Percentiles rank a stretch among this genome's conserved stretches.
phyloP scores from a whole-genome alignment of 179 eudicot species.

The Patellifolia procumbens region DNA sequence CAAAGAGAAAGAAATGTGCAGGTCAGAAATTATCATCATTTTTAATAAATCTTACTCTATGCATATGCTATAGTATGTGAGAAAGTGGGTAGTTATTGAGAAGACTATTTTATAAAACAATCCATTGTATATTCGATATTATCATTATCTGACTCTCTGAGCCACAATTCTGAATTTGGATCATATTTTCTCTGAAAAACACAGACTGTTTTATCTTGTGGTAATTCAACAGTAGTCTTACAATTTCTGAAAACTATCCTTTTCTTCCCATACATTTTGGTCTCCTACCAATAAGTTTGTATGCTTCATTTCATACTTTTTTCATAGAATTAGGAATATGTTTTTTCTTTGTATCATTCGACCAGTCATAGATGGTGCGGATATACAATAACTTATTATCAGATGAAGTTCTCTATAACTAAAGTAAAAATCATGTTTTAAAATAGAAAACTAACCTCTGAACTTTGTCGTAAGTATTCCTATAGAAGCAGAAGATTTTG shows the following conservation, averaged over 20 bases:
- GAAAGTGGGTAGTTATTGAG: constrained; percentile 17
- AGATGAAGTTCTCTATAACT: no score
- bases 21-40: constrained; percentile 13
- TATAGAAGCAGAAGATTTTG: no score
- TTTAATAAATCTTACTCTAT: no score
- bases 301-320: no score
- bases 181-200: not conserved
- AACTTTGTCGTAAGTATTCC: no score
- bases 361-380: no score
- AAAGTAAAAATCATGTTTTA: no score
- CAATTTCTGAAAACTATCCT: not conserved
- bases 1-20: constrained; percentile 21
- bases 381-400: no score
- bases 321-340: no score
- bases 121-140: not conserved
- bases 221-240: not conserved
- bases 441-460: no score
- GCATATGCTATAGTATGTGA: constrained; percentile 5
- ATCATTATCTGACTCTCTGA: constrained; percentile 7
- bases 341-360: no score
- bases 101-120: not conserved
- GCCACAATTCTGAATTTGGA: not conserved
- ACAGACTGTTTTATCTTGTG: not conserved
- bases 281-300: constrained; percentile 10
- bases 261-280: constrained; percentile 23